phyloP scores from a whole-genome alignment of 2,329 filamentous ascomycete genomes.

The Cryphonectria nitschkei region DNA sequence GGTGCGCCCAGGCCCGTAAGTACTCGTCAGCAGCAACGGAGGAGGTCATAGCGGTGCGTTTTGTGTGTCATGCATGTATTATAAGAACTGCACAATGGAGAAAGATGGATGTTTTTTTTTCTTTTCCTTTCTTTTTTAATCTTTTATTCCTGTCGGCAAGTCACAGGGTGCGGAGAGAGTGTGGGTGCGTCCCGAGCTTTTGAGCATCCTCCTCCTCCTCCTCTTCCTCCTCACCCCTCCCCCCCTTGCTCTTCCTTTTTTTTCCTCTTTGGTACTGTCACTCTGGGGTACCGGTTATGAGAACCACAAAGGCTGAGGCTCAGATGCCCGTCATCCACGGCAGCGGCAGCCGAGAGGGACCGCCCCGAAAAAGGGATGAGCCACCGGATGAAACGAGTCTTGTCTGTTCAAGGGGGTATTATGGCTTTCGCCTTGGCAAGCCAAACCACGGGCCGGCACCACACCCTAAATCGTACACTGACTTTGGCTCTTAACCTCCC shows the following conservation, averaged over 20 bases:
- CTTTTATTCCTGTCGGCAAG: no score
- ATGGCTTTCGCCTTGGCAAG: neutral
- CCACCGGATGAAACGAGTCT: neutral
- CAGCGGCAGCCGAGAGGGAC: neutral
- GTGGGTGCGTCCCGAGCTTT: no score
- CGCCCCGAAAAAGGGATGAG: neutral
- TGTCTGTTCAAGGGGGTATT: neutral
- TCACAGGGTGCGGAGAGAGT: neutral
- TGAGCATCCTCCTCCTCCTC: neutral
- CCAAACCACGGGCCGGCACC: neutral
- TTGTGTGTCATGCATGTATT: neutral
- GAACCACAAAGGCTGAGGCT: neutral
- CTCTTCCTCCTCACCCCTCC: neutral
- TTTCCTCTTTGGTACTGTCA: neutral
- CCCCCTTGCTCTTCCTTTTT: neutral
- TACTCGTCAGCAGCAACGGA: neutral
- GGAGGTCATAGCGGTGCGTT: neutral
- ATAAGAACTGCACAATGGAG: neutral
- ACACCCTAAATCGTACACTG: neutral
- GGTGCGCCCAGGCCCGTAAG: neutral
- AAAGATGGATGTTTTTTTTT: no score
- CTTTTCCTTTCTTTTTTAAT: no score
- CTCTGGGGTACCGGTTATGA: neutral
- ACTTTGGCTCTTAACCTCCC: neutral
- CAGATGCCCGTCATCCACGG: neutral